These are phyloP conservation scores for Colletotrichum euphorbiae DNA, from an alignment of 2,329 filamentous ascomycete genomes.

Conservation along the genomic window DNA sequence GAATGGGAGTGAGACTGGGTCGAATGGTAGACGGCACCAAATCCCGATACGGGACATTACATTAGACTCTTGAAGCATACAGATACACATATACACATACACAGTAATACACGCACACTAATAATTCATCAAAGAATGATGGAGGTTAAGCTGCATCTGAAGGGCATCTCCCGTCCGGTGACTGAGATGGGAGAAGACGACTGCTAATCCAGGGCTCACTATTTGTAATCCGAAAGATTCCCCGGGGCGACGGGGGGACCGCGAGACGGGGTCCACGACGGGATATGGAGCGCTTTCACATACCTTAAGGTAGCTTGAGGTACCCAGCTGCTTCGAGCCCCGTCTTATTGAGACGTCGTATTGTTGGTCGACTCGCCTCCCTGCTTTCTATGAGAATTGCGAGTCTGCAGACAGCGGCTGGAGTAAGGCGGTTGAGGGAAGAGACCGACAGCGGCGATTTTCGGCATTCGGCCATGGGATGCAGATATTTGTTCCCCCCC, in stretches of 20 bases:
- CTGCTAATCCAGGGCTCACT: slow-evolving; percentile 23
- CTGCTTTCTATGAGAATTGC: background rate
- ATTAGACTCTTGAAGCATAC: background rate
- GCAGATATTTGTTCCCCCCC: background rate
- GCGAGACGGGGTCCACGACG: slow-evolving; percentile 21
- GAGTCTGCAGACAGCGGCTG: background rate
- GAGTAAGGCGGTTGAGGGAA: background rate
- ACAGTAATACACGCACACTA: slow-evolving; percentile 14
- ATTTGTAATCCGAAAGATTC: slow-evolving; percentile 40
- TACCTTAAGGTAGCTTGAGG: background rate
- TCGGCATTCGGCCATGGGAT: slow-evolving; percentile 36
- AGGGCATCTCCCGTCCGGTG: background rate
- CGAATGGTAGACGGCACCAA: background rate
- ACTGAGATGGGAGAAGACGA: background rate
- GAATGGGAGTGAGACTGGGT: slow-evolving; percentile 13
- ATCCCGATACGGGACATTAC: slow-evolving; percentile 26
- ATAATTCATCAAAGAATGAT: background rate
- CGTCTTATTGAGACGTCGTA: slow-evolving; percentile 16
- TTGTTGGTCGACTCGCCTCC: slow-evolving; percentile 29
- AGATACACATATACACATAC: background rate
- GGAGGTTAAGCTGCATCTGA: background rate
- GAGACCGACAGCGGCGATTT: slow-evolving; percentile 33
- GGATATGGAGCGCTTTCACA: slow-evolving; percentile 34
- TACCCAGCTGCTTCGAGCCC: background rate
- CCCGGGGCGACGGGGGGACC: slow-evolving; percentile 28